Base-by-base conservation (phyloP, 116 monocot genomes). In the Phalaenopsis hybrid region DNA sequence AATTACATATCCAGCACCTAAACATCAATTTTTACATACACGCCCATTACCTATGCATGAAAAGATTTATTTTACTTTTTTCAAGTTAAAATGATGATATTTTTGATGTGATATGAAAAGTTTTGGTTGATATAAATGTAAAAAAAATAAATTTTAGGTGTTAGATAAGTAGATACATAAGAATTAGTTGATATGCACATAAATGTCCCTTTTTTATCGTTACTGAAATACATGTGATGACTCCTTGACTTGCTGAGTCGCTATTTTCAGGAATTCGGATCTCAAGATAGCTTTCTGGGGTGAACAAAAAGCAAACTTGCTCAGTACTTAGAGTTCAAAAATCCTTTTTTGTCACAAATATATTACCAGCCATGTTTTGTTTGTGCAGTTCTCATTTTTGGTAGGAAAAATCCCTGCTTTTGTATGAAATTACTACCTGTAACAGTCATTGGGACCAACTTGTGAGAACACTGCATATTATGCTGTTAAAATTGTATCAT, bases 191-290 rank as follows among this genome's bases (percentile, higher is more conserved):
- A 3, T 37, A 37, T 37, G 1, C 3, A 37, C 3, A 3, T 37
- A 37, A 37, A 37, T 37, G 37, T 37, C 37, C 37, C 37, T 37
- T 37, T 37, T 37, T 37, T 37, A 37, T 37, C 0, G 37, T 49
- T 78, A 37, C 13, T 81, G 15, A 16, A 70, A 73, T 6, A 23
- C 63, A 1, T 23, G 63, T 21, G 63, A 21, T 63, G 21, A 63
- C 21, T 63, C 25, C 25, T 25, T 63, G 23, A 63, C 23, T 63
- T 63, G 20, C 5, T 23, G 5, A 63, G 3, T 55, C 55, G 70
- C 41, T 84, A 17, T 25, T 59, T 88, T 59, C 84, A 95, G 95
- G 95, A 93, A 73, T 93, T 93, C 82, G 91, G 89, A 80, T 95
- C 94, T 2, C 94, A 96, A 52, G 96, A 96, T 63, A 92, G 88